Conservation (phyloP, 2,329 filamentous ascomycete species). For the Periconia sp. region DNA sequence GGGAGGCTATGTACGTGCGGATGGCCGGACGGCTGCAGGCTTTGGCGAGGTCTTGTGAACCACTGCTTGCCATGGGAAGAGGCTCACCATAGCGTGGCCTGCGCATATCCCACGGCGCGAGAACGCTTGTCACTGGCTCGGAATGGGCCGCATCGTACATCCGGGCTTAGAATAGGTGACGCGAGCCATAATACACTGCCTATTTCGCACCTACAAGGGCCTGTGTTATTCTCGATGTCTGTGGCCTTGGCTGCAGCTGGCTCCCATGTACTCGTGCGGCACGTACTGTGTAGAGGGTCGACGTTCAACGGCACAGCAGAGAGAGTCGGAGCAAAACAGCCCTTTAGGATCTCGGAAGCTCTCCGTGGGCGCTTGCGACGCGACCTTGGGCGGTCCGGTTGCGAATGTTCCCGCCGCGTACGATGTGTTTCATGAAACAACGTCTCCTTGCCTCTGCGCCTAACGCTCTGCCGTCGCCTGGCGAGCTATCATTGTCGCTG, state of each 20-base stretch:
- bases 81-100: background rate
- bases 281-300: background rate
- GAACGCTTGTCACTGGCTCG: slow-evolving; percentile 7
- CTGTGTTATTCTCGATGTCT: slow-evolving; percentile 10
- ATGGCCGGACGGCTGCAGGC: too few relatives aligned
- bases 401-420: slow-evolving; percentile 11
- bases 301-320: slow-evolving; percentile 3
- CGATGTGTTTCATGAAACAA: slow-evolving; percentile 20
- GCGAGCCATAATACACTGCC: slow-evolving; percentile 8
- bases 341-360: background rate
- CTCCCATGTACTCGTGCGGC: too few relatives aligned
- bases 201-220: background rate
- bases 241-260: background rate
- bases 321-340: background rate
- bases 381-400: slow-evolving; percentile 13
- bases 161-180: slow-evolving; percentile 24
- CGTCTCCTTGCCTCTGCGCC: slow-evolving; percentile 11
- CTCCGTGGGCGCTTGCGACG: slow-evolving; percentile 14
- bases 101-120: background rate
- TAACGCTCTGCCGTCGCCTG: slow-evolving; percentile 3
- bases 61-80: background rate
- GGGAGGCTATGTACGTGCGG: too few relatives aligned
- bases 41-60: slow-evolving; percentile 11
- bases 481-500: slow-evolving; percentile 3
- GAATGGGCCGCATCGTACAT: slow-evolving; percentile 7